Conservation (phyloP, 306 rosid genomes). For the Echinosophora koreensis region DNA sequence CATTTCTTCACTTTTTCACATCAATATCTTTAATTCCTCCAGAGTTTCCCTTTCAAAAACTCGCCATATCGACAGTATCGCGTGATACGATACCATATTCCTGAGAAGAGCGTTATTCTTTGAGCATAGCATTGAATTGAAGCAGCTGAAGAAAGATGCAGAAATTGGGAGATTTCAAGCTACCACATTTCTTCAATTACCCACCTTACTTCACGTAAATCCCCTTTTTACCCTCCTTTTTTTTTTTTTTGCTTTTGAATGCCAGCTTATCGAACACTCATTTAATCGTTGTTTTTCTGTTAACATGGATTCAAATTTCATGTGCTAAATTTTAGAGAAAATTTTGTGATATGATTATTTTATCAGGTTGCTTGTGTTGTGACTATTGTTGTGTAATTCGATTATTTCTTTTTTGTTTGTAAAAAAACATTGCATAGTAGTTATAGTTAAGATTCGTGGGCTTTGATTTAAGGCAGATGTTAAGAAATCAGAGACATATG, state of each 20-base stretch:
- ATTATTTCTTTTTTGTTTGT: neutral
- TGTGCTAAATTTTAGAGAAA: no score
- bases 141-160: conserved; percentile 62
- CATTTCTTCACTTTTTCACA: no score
- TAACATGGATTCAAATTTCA: neutral
- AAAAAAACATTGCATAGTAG: neutral
- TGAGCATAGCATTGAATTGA: neutral
- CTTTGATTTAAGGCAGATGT: no score
- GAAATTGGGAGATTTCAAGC: conserved; percentile 90
- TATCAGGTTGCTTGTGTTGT: neutral
- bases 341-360: neutral
- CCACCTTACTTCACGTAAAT: conserved; percentile 95
- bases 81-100: no score
- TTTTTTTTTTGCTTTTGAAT: neutral
- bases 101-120: neutral
- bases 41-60: no score
- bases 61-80: no score
- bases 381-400: neutral
- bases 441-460: conserved; percentile 27
- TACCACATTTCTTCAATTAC: conserved; percentile 94
- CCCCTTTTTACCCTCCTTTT: neutral
- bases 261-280: neutral
- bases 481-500: no score
- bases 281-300: neutral
- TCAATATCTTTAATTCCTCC: no score